Evolutionary conservation across 495 filamentous ascomycete genomes (phyloP).

Genomic region (Platismatia glauca): DNA sequence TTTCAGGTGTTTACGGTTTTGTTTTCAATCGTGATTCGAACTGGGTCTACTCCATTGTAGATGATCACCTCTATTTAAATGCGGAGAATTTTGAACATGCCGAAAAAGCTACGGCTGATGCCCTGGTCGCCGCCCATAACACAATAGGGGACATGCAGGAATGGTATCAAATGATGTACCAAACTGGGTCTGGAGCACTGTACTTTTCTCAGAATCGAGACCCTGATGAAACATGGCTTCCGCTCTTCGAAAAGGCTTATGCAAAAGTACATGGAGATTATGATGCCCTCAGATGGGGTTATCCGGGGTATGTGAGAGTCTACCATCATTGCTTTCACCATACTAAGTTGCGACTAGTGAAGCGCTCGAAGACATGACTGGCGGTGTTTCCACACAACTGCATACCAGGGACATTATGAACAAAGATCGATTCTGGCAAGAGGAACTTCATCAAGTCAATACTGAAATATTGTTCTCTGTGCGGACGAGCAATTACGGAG

Average conservation of each 20-base stretch:
- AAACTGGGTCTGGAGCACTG: constrained; percentile 65
- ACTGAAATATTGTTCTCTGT: background rate
- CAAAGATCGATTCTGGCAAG: constrained; percentile 70
- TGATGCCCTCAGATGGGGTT: constrained; percentile 72
- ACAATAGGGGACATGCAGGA: too few relatives aligned
- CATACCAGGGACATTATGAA: constrained; percentile 76
- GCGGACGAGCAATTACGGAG: background rate
- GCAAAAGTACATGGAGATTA: constrained; percentile 91
- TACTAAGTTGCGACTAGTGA: constrained; percentile 42
- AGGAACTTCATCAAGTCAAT: background rate
- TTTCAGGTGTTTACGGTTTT: too few relatives aligned
- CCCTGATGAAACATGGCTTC: constrained; percentile 86
- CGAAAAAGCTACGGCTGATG: too few relatives aligned
- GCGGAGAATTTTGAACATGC: too few relatives aligned
- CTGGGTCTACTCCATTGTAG: too few relatives aligned
- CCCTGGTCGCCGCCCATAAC: too few relatives aligned
- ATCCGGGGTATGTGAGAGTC: constrained; percentile 46
- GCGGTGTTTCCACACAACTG: constrained; percentile 75
- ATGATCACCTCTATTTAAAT: too few relatives aligned
- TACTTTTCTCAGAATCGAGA: constrained; percentile 81
- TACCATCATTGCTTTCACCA: too few relatives aligned
- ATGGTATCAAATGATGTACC: too few relatives aligned
- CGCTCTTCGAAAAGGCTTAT: constrained; percentile 88
- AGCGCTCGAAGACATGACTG: constrained; percentile 84
- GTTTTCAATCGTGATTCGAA: too few relatives aligned